Conservation (phyloP, 139 green algal species). For the Asterochloris sp. region DNA sequence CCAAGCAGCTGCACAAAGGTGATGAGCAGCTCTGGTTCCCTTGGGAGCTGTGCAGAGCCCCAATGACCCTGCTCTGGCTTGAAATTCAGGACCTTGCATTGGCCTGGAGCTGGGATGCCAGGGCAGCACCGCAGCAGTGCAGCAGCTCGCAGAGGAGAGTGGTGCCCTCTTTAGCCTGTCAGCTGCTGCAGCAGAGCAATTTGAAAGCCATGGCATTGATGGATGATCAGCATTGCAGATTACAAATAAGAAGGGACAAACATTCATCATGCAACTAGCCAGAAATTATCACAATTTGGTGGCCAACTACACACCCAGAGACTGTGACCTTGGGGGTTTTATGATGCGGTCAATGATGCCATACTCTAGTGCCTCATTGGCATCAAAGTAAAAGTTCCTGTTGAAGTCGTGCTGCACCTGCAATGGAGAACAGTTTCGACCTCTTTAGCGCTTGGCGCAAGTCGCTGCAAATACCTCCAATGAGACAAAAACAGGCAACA, state of each 20-base stretch:
- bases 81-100: too few species aligned
- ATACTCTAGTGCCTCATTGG: conserved; percentile 71
- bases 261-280: neutral
- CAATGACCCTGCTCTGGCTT: too few species aligned
- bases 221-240: neutral
- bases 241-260: neutral
- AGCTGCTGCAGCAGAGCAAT: neutral
- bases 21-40: too few species aligned
- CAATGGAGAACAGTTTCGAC: neutral
- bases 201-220: neutral
- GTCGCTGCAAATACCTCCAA: too few species aligned
- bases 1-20: too few species aligned
- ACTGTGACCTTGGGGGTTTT: conserved; percentile 12
- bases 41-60: too few species aligned
- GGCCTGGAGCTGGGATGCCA: too few species aligned
- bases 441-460: too few species aligned
- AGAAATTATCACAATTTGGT: neutral
- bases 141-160: too few species aligned
- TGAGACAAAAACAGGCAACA: neutral
- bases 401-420: conserved; percentile 59
- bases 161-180: neutral
- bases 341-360: conserved; percentile 41
- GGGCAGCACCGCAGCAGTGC: too few species aligned
- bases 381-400: conserved; percentile 68
- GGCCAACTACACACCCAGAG: neutral